phyloP scores from a whole-genome alignment of 179 eudicot genomes.

The Pouteria campechiana region DNA sequence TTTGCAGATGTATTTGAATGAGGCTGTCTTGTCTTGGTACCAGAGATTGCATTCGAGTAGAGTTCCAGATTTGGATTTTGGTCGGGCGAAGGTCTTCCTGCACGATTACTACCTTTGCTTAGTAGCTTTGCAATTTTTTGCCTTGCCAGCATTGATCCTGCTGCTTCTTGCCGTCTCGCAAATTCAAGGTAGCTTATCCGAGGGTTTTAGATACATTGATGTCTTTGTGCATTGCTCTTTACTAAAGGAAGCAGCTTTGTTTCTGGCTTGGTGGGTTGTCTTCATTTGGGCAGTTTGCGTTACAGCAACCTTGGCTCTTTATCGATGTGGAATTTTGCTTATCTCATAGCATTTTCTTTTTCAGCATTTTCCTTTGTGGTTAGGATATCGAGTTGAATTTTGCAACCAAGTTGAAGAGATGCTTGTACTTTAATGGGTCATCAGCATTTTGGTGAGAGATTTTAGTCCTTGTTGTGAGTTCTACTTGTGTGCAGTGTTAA shows the following conservation, averaged over 20 bases:
- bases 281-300: conserved; percentile 62
- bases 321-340: conserved; percentile 67
- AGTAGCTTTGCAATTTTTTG: conserved; percentile 58
- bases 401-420: no score
- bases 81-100: conserved; percentile 92
- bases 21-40: conserved; percentile 89
- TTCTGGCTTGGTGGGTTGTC: conserved; percentile 87
- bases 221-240: conserved; percentile 43
- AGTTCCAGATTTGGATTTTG: conserved; percentile 74
- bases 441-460: no score
- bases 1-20: conserved; percentile 77
- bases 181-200: conserved; percentile 31
- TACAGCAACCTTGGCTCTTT: conserved; percentile 48
- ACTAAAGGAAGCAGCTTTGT: conserved; percentile 48
- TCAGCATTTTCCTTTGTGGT: no score
- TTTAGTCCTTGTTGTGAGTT: no score
- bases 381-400: no score
- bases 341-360: no score
- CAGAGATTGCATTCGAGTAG: conserved; percentile 83
- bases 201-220: conserved; percentile 23
- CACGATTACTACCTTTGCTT: conserved; percentile 79
- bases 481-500: no score
- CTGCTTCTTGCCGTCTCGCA: conserved; percentile 69
- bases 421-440: no score
- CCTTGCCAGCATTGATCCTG: conserved; percentile 57